Evolutionary conservation across 768 basidiomycete species (phyloP).

Genomic region (Gloeophyllum trabeum): DNA sequence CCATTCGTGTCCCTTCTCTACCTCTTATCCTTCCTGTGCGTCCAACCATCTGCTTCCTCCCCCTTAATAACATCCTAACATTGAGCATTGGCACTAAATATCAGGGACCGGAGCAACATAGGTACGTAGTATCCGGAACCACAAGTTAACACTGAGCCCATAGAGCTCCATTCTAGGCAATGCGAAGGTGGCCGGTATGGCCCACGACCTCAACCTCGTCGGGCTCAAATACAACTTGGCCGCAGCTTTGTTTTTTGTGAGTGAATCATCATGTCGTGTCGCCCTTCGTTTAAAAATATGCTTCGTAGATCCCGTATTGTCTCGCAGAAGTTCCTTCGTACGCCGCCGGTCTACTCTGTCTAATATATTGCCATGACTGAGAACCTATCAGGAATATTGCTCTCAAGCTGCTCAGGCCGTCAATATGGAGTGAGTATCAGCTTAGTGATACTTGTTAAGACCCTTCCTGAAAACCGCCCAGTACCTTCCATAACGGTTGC

Average conservation of each 20-base stretch:
- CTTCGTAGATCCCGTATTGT: slow-evolving; percentile 22
- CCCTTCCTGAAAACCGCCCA: slow-evolving; percentile 11
- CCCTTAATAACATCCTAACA: not conserved
- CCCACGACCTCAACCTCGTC: slow-evolving; percentile 21
- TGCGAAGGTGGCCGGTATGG: slow-evolving; percentile 31
- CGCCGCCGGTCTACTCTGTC: slow-evolving; percentile 4
- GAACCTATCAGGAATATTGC: slow-evolving; percentile 22
- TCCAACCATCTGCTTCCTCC: not conserved
- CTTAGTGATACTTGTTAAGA: slow-evolving; percentile 1
- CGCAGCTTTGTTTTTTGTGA: slow-evolving; percentile 26
- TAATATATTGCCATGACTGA: not conserved
- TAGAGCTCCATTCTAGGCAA: slow-evolving; percentile 2
- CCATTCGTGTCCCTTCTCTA: slow-evolving; percentile 8
- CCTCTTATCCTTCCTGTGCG: slow-evolving; percentile 10
- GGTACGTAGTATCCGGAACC: not conserved
- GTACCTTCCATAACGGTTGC: slow-evolving; percentile 27
- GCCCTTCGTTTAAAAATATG: no score
- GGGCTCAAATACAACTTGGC: slow-evolving; percentile 24
- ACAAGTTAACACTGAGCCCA: not conserved
- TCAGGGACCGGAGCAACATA: slow-evolving; percentile 11
- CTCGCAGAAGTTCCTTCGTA: slow-evolving; percentile 27
- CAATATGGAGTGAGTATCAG: slow-evolving; percentile 22
- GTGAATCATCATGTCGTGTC: no score
- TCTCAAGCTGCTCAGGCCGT: slow-evolving; percentile 23
- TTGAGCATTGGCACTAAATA: not conserved